phyloP scores from a whole-genome alignment of 495 filamentous ascomycete genomes.

The Bathelium albidoporum region DNA sequence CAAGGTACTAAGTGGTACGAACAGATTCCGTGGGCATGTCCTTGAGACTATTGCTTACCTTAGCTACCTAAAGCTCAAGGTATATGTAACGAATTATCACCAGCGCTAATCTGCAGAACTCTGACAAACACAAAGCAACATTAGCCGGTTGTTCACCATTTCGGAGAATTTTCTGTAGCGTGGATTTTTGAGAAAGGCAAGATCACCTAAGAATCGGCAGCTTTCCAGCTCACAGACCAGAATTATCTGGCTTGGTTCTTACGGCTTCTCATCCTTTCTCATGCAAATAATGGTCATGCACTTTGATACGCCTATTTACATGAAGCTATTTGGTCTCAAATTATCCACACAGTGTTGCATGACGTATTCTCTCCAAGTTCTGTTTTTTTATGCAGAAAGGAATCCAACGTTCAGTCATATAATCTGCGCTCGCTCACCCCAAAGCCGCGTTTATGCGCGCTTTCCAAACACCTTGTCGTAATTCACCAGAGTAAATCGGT shows the following conservation, averaged over 20 bases:
- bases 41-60: too few species aligned
- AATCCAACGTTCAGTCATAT: neutral
- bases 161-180: neutral
- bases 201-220: neutral
- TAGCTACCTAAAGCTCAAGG: too few species aligned
- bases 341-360: neutral
- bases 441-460: slow-evolving; percentile 17
- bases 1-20: too few species aligned
- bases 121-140: neutral
- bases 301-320: neutral
- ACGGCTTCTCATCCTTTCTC: too few species aligned
- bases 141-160: neutral
- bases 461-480: slow-evolving; percentile 55
- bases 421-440: neutral
- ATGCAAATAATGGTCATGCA: neutral
- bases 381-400: neutral
- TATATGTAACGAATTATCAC: too few species aligned
- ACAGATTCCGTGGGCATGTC: too few species aligned
- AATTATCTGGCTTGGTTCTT: too few species aligned
- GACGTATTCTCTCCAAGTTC: neutral
- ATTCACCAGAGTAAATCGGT: slow-evolving; percentile 54
- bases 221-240: too few species aligned
- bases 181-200: too few species aligned
- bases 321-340: neutral
- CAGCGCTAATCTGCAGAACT: neutral